Base-by-base conservation (phyloP, 352 stramenopile species). In the Phytophthora chlamydospora region DNA sequence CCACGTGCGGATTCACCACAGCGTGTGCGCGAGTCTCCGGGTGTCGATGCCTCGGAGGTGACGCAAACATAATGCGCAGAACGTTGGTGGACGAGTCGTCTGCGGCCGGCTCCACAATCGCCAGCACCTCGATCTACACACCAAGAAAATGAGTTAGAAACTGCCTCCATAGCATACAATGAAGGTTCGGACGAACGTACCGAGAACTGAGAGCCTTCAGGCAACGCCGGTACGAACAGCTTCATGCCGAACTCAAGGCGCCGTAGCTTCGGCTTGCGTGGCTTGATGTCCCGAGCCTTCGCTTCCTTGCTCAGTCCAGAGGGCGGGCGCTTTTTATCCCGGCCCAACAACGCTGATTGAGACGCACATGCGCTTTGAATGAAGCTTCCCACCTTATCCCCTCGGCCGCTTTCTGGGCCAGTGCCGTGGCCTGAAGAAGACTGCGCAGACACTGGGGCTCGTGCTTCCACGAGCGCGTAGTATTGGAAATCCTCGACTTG, bases 221-320 rank as follows among this genome's bases (percentile, higher is more conserved):
- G 73, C 9, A 88, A 50, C 13, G 85, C 69, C 8, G 63, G 52
- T 0, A 76, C 73, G 48, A 75, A 83, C 36, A 89, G 61, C 60
- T 91, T 89, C 77, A 86, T 88, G 17, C 81, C 81, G 41, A 89
- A 89, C 50, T 89, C 81, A 8, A 89, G 67, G 7, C 76, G 78
- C 24, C 58, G 44, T 19, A 35, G 41, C 33, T 58, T 71, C 9
- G n/a, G 38, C 14, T 9, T 40, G 7, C 13, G 24, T 0, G 63
- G 44, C 51, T 43, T 63, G 14, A 40, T 21, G 29, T 71, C 56
- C 21, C 38, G 43, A 45, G 38, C 24, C 24, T 71, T 71, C 6
- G 38, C 6, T n/a, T 71, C 56, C 38, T 62, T 71, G 14, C 17
- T 55, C 32, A 62, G 52, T 7, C 62, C 44, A 32, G 57, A 71